Evolutionary conservation across 2,329 filamentous ascomycete genomes (phyloP), one percentile per base, ranked within the genome.

Genomic region (Trichoderma arundinaceum): DNA sequence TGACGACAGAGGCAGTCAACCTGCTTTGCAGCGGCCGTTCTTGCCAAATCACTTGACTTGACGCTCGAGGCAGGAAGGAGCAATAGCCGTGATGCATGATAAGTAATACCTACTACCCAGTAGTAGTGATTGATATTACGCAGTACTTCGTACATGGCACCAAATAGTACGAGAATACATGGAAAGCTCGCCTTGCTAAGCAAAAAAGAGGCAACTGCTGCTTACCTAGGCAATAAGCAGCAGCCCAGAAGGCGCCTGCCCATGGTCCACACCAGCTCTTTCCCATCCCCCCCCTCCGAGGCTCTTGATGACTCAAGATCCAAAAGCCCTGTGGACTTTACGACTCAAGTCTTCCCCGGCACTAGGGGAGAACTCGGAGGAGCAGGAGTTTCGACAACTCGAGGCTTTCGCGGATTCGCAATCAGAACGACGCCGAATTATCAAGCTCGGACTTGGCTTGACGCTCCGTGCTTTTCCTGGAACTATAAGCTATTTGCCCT

Each of bases 11-110:
- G 57, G 6, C 19, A 19, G 19, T 39, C 17, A 35, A 17, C 19
- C 43, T 60, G 35, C 46, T 22, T 59, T 49, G 35, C 44, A 60
- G 57, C 57, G 57, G 57, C 57, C 57, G 57, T 44, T 51, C 33
- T 32, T 38, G 13, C 57, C 44, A 41, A 28, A 51, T 51, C 44
- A 60, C 46, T 51, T 51, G 57, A 39, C 57, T 51, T 28, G 57
- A 33, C 43, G 22, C 2, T 17, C 46, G n/a, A 13, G 38, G 33
- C 33, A 28, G 22, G 22, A 28, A 60, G 57, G 43, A 48, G 22
- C 38, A 43, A 43, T 28, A 22, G 38, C 52, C 8, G 33, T 32
- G 33, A 39, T 17, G 28, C 12, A 38, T 28, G 22, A 28, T 28
- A 28, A 28, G 22, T 28, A 28, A 28, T 28, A 28, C 22, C 22